These are phyloP conservation scores for Metschnikowia colocasiae DNA, from an alignment of 805 yeast genomes.

Conservation along the genomic window DNA sequence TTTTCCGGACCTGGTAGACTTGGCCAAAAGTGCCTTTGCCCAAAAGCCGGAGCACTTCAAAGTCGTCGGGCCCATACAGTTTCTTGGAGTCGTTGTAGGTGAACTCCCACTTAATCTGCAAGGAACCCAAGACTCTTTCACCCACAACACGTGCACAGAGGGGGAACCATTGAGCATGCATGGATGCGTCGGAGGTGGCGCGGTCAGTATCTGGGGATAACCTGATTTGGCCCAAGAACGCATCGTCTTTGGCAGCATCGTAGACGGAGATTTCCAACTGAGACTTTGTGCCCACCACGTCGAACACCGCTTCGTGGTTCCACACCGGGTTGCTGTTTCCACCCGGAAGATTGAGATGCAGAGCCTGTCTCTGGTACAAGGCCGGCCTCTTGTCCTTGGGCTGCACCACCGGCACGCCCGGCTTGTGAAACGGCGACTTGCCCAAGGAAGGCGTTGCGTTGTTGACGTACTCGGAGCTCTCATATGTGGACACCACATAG, in stretches of 20 bases:
- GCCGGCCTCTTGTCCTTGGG: conserved; percentile 26
- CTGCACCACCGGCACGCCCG: conserved; percentile 16
- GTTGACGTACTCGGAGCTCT: conserved; percentile 85
- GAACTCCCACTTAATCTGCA: conserved; percentile 72
- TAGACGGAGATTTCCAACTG: conserved; percentile 89
- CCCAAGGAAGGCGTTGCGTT: conserved; percentile 62
- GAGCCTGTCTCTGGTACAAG: conserved; percentile 37
- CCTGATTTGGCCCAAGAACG: conserved; percentile 81
- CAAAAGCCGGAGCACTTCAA: conserved; percentile 81
- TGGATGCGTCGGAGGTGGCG: conserved; percentile 37
- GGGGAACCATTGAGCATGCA: conserved; percentile 66
- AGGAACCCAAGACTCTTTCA: conserved; percentile 73
- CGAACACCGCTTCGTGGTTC: conserved; percentile 92
- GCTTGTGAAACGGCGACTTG: conserved; percentile 23
- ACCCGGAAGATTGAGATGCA: conserved; percentile 29
- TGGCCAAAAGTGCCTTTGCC: conserved; percentile 99
- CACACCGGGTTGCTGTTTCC: conserved; percentile 61
- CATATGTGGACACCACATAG: conserved; percentile 88
- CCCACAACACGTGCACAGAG: conserved; percentile 71
- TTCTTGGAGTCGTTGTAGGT: conserved; percentile 59
- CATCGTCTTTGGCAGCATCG: conserved; percentile 78
- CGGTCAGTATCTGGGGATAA: conserved; percentile 54
- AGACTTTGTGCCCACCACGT: conserved; percentile 79
- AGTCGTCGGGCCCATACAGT: conserved; percentile 90
- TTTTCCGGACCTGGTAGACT: conserved; percentile 92